Percentiles rank a stretch among this genome's conserved stretches.
These are phyloP conservation scores for Cercospora sesami DNA, from an alignment of 2,329 filamentous ascomycete species.

Conservation along the genomic window DNA sequence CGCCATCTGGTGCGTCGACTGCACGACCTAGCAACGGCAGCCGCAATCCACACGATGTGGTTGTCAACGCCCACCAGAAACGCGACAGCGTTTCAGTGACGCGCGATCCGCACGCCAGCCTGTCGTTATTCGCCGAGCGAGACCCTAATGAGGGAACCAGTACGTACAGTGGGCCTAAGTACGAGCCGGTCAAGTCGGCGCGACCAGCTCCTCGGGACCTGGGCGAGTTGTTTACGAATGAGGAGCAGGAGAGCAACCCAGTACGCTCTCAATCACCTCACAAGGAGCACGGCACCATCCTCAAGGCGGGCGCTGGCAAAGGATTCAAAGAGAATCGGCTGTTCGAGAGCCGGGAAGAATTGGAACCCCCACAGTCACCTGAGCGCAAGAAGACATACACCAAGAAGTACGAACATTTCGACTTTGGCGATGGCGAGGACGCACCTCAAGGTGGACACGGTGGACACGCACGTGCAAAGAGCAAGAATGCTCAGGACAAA, in stretches of 20 bases:
- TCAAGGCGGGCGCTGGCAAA: constrained; percentile 53
- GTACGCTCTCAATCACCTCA: constrained; percentile 37
- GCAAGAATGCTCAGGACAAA: constrained; percentile 38
- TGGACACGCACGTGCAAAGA: constrained; percentile 31
- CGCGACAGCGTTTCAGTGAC: constrained; percentile 39
- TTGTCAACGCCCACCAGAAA: constrained; percentile 33
- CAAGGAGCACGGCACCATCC: constrained; percentile 41
- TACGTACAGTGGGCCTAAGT: constrained; percentile 50
- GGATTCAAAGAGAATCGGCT: constrained; percentile 56
- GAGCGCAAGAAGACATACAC: constrained; percentile 65
- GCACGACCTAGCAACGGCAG: constrained; percentile 15
- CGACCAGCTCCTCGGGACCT: constrained; percentile 68
- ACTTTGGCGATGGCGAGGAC: constrained; percentile 67
- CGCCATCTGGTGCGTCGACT: constrained; percentile 28
- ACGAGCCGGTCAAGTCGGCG: constrained; percentile 66
- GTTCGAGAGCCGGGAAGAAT: constrained; percentile 56
- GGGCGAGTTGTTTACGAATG: constrained; percentile 66
- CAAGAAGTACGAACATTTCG: constrained; percentile 82
- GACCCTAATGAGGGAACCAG: constrained; percentile 58
- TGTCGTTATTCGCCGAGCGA: constrained; percentile 72
- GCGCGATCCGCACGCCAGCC: constrained; percentile 61
- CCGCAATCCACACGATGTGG: constrained; percentile 30
- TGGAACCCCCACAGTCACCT: constrained; percentile 40
- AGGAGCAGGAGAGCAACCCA: constrained; percentile 43
- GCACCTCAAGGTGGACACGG: constrained; percentile 31